A percentile compares a stretch with the other conserved stretches of the same genome.
These are phyloP conservation scores for Vaccinium corymbosum DNA, from an alignment of 148 eudicot species.

Conservation along the genomic window DNA sequence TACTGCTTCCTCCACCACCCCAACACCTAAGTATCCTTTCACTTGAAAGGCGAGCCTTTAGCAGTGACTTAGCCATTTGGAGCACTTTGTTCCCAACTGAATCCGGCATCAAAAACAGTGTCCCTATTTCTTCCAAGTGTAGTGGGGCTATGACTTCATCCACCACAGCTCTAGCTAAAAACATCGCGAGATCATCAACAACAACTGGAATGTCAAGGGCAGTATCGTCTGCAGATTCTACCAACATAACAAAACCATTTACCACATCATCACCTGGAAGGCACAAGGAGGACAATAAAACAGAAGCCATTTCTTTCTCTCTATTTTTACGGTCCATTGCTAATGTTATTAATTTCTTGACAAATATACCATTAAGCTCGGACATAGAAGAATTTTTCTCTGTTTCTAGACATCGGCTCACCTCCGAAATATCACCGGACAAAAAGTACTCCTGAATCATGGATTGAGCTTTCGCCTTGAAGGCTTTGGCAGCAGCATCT, in stretches of 20 bases:
- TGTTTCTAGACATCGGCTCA: conserved; percentile 34
- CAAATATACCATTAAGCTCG: conserved; percentile 46
- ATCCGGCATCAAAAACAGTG: conserved; percentile 25
- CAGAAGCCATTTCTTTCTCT: conserved; percentile 69
- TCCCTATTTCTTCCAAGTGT: conserved; percentile 44
- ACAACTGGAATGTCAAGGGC: conserved; percentile 55
- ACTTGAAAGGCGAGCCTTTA: conserved; percentile 49
- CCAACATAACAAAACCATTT: conserved; percentile 42
- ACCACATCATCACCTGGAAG: conserved; percentile 45
- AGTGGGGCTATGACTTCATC: conserved; percentile 58
- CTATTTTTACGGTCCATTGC: conserved; percentile 63
- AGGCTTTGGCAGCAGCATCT: conserved; percentile 33
- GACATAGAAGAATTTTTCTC: conserved; percentile 32
- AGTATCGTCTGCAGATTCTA: conserved; percentile 57
- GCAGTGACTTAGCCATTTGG: conserved; percentile 44
- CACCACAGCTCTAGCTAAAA: conserved; percentile 48
- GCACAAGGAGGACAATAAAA: conserved; percentile 47
- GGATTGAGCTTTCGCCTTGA: conserved; percentile 43
- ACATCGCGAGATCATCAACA: conserved; percentile 51
- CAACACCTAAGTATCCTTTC: conserved; percentile 62
- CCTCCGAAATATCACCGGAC: conserved; percentile 47
- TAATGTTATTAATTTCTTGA: conserved; percentile 45
- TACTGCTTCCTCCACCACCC: conserved; percentile 53
- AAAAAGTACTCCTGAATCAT: conserved; percentile 52
- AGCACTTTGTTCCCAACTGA: conserved; percentile 39